A percentile compares a stretch with the other conserved stretches of the same genome.
Evolutionary conservation across 768 basidiomycete species (phyloP).

Genomic region (Tulasnella sp.): DNA sequence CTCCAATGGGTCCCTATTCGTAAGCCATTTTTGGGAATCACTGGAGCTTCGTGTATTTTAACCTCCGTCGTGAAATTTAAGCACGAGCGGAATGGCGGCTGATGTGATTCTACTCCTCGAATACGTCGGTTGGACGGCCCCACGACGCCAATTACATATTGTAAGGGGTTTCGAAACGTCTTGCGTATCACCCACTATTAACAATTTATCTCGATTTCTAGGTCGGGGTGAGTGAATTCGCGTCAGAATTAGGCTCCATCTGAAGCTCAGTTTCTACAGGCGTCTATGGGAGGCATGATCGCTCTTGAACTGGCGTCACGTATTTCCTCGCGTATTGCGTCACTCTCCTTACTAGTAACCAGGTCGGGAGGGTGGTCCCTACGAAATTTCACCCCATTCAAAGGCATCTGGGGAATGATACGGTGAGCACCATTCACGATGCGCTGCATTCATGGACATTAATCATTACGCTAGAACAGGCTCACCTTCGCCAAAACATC

Average conservation of each 20-base stretch:
- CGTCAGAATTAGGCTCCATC: neutral
- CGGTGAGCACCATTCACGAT: neutral
- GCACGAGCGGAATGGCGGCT: slow-evolving; percentile 73
- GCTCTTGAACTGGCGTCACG: slow-evolving; percentile 68
- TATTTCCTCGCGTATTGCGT: slow-evolving; percentile 62
- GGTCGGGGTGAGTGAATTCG: slow-evolving; percentile 18
- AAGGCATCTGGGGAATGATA: neutral
- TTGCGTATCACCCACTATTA: neutral
- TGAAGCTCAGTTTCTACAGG: slow-evolving; percentile 17
- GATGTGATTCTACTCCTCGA: slow-evolving; percentile 65
- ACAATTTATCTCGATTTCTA: neutral
- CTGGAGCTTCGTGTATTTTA: slow-evolving; percentile 19
- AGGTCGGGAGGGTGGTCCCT: slow-evolving; percentile 57
- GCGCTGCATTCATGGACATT: neutral
- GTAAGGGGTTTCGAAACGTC: slow-evolving; percentile 46
- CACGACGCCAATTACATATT: slow-evolving; percentile 55
- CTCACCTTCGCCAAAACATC: slow-evolving; percentile 39
- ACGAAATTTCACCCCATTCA: slow-evolving; percentile 54
- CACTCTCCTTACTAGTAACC: slow-evolving; percentile 65
- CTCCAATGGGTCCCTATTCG: slow-evolving; percentile 74
- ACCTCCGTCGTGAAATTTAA: slow-evolving; percentile 33
- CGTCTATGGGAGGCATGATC: slow-evolving; percentile 82
- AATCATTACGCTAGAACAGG: neutral
- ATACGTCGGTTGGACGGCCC: slow-evolving; percentile 63
- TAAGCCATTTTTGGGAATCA: slow-evolving; percentile 39